Evolutionary conservation across 2,329 filamentous ascomycete genomes (phyloP).

Genomic region (Ophiocordyceps sinensis): DNA sequence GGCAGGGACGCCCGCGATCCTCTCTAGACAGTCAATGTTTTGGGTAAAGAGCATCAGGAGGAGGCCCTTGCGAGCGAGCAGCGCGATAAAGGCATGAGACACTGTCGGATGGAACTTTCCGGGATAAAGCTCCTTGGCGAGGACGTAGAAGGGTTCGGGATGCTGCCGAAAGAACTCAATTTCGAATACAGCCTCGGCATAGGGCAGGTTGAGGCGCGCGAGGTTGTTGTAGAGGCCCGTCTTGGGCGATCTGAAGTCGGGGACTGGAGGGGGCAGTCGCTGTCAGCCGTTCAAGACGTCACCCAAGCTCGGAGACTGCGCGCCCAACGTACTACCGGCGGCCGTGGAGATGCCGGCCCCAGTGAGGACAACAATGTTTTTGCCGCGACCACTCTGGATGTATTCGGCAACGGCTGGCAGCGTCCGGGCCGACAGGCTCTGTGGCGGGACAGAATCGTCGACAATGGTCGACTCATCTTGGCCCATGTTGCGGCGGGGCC

Average conservation of each 20-base stretch:
- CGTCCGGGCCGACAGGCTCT: constrained; percentile 52
- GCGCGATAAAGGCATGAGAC: constrained; percentile 73
- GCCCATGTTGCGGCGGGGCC: constrained; percentile 54
- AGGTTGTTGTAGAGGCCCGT: constrained; percentile 93
- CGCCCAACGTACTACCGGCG: constrained; percentile 39
- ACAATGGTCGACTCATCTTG: constrained; percentile 60
- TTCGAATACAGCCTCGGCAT: constrained; percentile 89
- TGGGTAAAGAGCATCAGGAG: constrained; percentile 86
- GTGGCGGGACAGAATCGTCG: constrained; percentile 47
- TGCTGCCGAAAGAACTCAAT: constrained; percentile 76
- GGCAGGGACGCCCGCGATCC: constrained; percentile 66
- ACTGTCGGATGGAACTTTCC: constrained; percentile 80
- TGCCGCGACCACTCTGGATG: constrained; percentile 54
- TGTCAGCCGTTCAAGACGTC: neutral
- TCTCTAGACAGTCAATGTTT: constrained; percentile 93
- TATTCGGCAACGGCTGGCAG: constrained; percentile 65
- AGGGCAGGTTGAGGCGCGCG: constrained; percentile 67
- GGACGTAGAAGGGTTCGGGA: constrained; percentile 79
- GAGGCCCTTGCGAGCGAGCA: constrained; percentile 66
- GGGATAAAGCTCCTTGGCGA: constrained; percentile 85
- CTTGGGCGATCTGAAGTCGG: constrained; percentile 86
- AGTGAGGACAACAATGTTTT: constrained; percentile 72
- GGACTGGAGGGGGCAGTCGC: constrained; percentile 40
- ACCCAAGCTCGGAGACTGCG: neutral
- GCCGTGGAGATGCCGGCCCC: constrained; percentile 79